Conservation (phyloP, 1,139 yeast genomes). For the Candida gigantensis region DNA sequence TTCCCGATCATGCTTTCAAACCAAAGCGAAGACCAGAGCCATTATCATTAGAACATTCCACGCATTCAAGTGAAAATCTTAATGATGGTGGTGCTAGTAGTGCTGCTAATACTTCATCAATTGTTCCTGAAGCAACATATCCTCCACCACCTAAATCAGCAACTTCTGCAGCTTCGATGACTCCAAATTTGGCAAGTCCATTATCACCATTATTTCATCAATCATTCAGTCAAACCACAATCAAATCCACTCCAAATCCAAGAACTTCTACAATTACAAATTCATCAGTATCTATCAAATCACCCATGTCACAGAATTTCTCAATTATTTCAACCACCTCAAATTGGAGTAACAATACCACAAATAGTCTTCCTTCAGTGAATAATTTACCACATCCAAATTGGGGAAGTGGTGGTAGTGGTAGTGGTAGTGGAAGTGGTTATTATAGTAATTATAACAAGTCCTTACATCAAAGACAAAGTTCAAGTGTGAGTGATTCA, state of each 20-base stretch:
- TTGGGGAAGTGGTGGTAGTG: constrained; percentile 3
- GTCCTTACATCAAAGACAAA: constrained; percentile 5
- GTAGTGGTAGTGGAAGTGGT: neutral
- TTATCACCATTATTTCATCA: constrained; percentile 46
- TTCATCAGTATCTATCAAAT: constrained; percentile 9
- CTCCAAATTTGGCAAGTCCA: constrained; percentile 41
- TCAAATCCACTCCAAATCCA: constrained; percentile 11
- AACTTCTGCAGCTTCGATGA: constrained; percentile 22
- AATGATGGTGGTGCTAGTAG: constrained; percentile 13
- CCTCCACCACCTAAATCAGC: constrained; percentile 19
- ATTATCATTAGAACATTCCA: constrained; percentile 38
- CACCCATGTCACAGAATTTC: constrained; percentile 13
- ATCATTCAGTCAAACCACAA: constrained; percentile 28
- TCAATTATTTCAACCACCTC: constrained; percentile 8
- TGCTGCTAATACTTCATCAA: constrained; percentile 5
- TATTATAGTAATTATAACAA: constrained; percentile 1
- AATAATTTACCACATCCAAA: constrained; percentile 9
- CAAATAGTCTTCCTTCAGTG: constrained; percentile 11
- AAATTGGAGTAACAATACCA: constrained; percentile 7
- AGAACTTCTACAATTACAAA: constrained; percentile 10
- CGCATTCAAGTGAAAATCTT: constrained; percentile 25
- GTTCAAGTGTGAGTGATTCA: constrained; percentile 5
- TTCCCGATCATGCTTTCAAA: constrained; percentile 34
- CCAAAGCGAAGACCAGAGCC: constrained; percentile 49
- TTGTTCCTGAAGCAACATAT: constrained; percentile 5